Evolutionary conservation across 2,329 filamentous ascomycete genomes (phyloP).

Genomic region (Clonostachys solani): DNA sequence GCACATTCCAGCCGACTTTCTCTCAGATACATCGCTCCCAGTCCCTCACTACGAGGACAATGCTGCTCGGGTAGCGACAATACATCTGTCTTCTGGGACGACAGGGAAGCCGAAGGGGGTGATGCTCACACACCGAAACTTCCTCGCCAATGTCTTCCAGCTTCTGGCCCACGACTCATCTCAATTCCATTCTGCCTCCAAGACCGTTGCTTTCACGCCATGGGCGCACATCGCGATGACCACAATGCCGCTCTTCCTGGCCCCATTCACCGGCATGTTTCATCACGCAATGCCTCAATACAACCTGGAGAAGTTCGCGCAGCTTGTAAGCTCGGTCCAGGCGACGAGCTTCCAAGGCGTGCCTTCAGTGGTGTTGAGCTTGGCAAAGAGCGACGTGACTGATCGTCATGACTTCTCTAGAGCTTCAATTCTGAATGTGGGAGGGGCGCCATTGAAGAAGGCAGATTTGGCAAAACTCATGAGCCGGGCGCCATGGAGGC

Average conservation of each 20-base stretch:
- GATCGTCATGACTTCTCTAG: slow-evolving; percentile 27
- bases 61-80: slow-evolving; percentile 24
- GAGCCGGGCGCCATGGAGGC: slow-evolving; percentile 24
- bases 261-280: slow-evolving; percentile 35
- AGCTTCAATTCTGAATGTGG: slow-evolving; percentile 27
- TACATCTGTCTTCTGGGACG: slow-evolving; percentile 51
- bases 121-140: slow-evolving; percentile 69
- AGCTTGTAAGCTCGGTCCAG: slow-evolving; percentile 24
- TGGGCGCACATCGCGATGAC: slow-evolving; percentile 39
- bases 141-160: slow-evolving; percentile 58
- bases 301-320: slow-evolving; percentile 24
- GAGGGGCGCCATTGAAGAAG: slow-evolving; percentile 25
- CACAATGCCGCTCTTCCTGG: slow-evolving; percentile 35
- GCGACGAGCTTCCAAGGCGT: slow-evolving; percentile 33
- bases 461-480: slow-evolving; percentile 23
- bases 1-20: slow-evolving; percentile 26
- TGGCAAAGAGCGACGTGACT: slow-evolving; percentile 27
- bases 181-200: slow-evolving; percentile 24
- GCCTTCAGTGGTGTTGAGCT: slow-evolving; percentile 27
- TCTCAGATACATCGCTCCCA: slow-evolving; percentile 17
- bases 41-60: slow-evolving; percentile 30
- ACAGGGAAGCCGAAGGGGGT: slow-evolving; percentile 82
- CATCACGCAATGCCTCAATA: slow-evolving; percentile 37
- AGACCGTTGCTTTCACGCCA: slow-evolving; percentile 34
- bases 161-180: slow-evolving; percentile 27